Base-by-base conservation (phyloP, 116 monocot genomes). In the Dioscorea cayenensis region DNA sequence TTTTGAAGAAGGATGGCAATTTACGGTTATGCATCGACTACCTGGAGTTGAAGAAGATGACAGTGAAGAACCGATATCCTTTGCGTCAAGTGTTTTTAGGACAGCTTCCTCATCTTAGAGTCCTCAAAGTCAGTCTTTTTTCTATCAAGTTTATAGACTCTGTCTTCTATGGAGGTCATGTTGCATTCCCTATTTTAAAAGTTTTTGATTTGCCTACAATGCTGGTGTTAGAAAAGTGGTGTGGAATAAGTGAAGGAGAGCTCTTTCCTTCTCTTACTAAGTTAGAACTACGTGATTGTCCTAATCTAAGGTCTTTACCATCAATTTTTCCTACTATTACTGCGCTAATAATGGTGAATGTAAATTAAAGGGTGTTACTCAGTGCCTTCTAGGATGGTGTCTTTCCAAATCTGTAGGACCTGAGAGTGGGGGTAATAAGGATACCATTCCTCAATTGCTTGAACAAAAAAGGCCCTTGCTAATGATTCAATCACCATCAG, bases 141-240 rank as follows among this genome's bases (percentile, higher is more conserved):
- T 27, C 5, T 0, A 17, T 81, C 35, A 81, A 22, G 55, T 60
- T 60, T 5, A 48, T 81, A 23, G 72, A 61, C 23, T 67, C 19
- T 0, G 76, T 72, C 19, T 76, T 81, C 17, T 72, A 69, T 25
- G 76, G 81, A 12, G 72, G 66, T 13, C 16, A 49, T 18, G 36
- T 9, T 17, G 71, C 76, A 64, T 81, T 81, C 66, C 51, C 51
- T 7, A 18, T 22, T n/a, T 19, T 81, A 64, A 21, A 72, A 36
- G 76, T 68, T 11, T 52, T 81, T 21, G 61, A 43, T 18, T 35
- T 81, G 29, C 18, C 0, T 9, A 10, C 0, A 18, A 62, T 81
- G 81, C 28, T 17, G 5, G 4, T 29, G n/a, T 36, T 81, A 25
- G 76, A 72, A 61, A 71, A 72, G 37, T 81, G 81, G 81, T 64